Evolutionary conservation across 768 basidiomycete genomes (phyloP).

Genomic region (Kwoniella heveanensis): DNA sequence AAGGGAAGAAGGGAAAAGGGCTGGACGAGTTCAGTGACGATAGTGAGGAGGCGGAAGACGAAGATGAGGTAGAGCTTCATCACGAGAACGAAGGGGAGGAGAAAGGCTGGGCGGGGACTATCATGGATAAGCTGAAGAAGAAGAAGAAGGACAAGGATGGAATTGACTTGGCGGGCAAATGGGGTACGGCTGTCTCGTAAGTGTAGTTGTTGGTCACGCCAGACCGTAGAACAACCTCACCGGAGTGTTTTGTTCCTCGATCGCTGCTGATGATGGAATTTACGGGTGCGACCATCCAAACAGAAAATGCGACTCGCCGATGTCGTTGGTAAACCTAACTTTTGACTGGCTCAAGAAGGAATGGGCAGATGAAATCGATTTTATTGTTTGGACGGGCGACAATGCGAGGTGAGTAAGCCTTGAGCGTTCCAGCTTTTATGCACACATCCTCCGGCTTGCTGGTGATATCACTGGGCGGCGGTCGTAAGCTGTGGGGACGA

Average conservation of each 20-base stretch:
- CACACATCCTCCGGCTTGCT: too few species aligned
- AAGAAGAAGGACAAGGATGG: conserved; percentile 21
- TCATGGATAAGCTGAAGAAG: conserved; percentile 8
- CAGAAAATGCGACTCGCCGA: conserved; percentile 71
- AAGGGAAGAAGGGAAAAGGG: conserved; percentile 6
- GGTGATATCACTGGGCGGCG: too few species aligned
- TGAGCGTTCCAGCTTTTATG: too few species aligned
- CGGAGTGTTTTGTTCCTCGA: too few species aligned
- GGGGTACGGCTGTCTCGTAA: conserved; percentile 53
- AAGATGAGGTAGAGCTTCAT: too few species aligned
- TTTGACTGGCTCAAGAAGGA: conserved; percentile 76
- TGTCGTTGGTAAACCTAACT: conserved; percentile 75
- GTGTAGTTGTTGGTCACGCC: conserved; percentile 12
- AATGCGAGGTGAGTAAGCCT: conserved; percentile 54
- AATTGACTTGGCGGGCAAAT: conserved; percentile 45
- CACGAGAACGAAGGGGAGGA: conserved; percentile 11
- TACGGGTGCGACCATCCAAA: too few species aligned
- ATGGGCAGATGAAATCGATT: conserved; percentile 83
- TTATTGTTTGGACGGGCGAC: conserved; percentile 70
- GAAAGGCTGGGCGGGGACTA: background rate
- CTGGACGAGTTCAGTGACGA: background rate
- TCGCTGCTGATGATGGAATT: too few species aligned
- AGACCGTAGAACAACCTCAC: too few species aligned
- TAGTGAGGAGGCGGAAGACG: conserved; percentile 3
- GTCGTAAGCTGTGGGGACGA: too few species aligned